Evolutionary conservation across 1,284 basidiomycete genomes (phyloP), one percentile per base, ranked within the genome.

Genomic region (Butyriboletus appendiculatus): DNA sequence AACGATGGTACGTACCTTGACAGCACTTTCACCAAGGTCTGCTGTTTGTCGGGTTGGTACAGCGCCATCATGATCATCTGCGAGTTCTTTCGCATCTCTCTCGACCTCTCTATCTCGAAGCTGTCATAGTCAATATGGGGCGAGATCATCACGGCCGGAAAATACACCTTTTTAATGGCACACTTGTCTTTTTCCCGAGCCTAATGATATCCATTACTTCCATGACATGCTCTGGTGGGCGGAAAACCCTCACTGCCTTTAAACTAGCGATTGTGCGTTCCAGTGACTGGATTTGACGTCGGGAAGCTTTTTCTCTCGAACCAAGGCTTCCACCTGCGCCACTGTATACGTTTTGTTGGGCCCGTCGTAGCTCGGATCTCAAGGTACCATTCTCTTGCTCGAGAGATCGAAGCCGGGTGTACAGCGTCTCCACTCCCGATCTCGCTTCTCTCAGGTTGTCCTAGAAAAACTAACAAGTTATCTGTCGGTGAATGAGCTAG

Each of bases 151-250:
- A 37, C 12, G 15, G 20, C 32, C 11, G 4, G 18, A 40, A 40
- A 24, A 50, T 8, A 4, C 6, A 56, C 63, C 51, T 60, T 53
- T 46, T 65, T 22, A 4, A 67, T 56, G 34, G 47, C 56, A 30
- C 42, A 42, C 22, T 16, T 55, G 32, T 64, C 53, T 30, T 51
- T 60, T 41, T 58, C 44, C 6, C 40, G 59, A 38, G 44, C 47
- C 59, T 57, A 18, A 45, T 44, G 24, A 46, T 26, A 22, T 32
- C 14, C 26, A 53, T 39, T 20, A 46, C 14, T 18, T 22, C 20
- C 22, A 30, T 12, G 6, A 30, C 34, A 41, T 16, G 9, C 38
- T 38, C 18, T 7, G 18, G 24, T 32, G 22, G 3, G 20, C 16
- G 7, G 37, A 32, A 43, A 38, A 9, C 50, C 7, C 57, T 41